phyloP scores from a whole-genome alignment of 2,329 filamentous ascomycete genomes.

The Pseudocercospora ulei region DNA sequence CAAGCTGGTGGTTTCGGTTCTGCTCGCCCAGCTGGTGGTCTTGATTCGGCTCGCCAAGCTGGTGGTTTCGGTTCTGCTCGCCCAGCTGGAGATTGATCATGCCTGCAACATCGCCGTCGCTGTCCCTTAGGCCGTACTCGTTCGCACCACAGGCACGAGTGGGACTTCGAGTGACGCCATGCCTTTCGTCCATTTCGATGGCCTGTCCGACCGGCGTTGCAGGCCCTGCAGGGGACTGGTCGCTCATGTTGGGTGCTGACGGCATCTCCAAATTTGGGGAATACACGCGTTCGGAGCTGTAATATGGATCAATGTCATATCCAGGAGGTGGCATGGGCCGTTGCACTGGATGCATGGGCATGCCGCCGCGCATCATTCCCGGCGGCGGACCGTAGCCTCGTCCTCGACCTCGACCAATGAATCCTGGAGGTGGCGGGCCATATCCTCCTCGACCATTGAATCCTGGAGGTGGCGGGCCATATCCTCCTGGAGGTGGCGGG shows the following conservation, averaged over 20 bases:
- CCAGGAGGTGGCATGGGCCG: constrained; percentile 26
- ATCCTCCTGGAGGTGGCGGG: constrained; percentile 26
- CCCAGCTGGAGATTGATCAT: constrained; percentile 57
- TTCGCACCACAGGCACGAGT: constrained; percentile 17
- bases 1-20: constrained; percentile 29
- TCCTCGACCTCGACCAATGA: constrained; percentile 22
- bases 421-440: constrained; percentile 26
- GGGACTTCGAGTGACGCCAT: constrained; percentile 41
- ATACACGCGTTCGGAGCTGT: constrained; percentile 10
- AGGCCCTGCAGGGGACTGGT: constrained; percentile 26
- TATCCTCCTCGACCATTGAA: constrained; percentile 43
- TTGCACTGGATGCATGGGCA: constrained; percentile 8
- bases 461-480: constrained; percentile 25
- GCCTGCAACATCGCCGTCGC: constrained; percentile 61
- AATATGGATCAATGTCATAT: constrained; percentile 26
- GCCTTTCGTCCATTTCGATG: constrained; percentile 70
- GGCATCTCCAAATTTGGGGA: constrained; percentile 16
- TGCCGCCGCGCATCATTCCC: constrained; percentile 31
- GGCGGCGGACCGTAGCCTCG: constrained; percentile 15
- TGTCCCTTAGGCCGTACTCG: constrained; percentile 46
- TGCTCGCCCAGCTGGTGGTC: constrained; percentile 35
- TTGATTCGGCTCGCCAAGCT: constrained; percentile 39
- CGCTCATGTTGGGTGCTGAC: constrained; percentile 30
- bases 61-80: constrained; percentile 38
- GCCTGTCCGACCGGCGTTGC: constrained; percentile 49